A percentile compares a stretch with the other conserved stretches of the same genome.
phyloP scores from a whole-genome alignment of 2,329 filamentous ascomycete species.

The Curvularia lunata region DNA sequence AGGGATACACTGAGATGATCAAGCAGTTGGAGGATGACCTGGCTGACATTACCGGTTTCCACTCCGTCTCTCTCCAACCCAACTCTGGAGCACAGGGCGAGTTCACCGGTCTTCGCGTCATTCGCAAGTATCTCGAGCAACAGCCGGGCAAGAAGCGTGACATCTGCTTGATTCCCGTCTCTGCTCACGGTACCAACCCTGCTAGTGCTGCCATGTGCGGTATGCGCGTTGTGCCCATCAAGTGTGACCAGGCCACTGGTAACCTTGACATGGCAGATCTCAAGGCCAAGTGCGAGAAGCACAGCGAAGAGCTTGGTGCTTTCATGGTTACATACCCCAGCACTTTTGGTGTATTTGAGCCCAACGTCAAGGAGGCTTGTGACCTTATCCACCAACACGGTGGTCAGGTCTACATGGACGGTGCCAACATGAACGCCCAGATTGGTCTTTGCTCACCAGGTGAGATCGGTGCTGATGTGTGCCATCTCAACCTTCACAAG shows the following conservation, averaged over 20 bases:
- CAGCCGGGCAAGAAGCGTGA: slow-evolving; percentile 74
- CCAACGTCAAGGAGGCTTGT: slow-evolving; percentile 83
- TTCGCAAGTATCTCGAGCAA: slow-evolving; percentile 81
- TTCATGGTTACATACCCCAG: slow-evolving; percentile 98
- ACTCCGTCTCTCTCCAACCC: slow-evolving; percentile 86
- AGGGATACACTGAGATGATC: slow-evolving; percentile 75
- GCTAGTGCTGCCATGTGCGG: slow-evolving; percentile 95
- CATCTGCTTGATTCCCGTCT: slow-evolving; percentile 92
- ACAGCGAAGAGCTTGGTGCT: slow-evolving; percentile 82
- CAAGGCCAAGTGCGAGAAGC: slow-evolving; percentile 85
- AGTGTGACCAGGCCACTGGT: slow-evolving; percentile 84
- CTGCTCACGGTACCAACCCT: slow-evolving; percentile 94
- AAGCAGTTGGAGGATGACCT: slow-evolving; percentile 76
- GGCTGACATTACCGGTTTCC: slow-evolving; percentile 84
- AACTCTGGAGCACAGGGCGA: slow-evolving; percentile 97
- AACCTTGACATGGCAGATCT: slow-evolving; percentile 89
- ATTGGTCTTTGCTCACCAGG: slow-evolving; percentile 94
- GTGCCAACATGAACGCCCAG: slow-evolving; percentile 98
- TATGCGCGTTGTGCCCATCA: slow-evolving; percentile 91
- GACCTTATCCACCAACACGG: slow-evolving; percentile 84
- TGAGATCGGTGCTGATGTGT: slow-evolving; percentile 94
- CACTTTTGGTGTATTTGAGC: slow-evolving; percentile 95
- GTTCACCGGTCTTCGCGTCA: slow-evolving; percentile 86
- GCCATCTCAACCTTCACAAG: slow-evolving; percentile 97
- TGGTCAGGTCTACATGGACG: slow-evolving; percentile 98